Evolutionary conservation across 2,329 filamentous ascomycete species (phyloP), one percentile per base, ranked within the genome.

Genomic region (Ceratocystis cacaofunesta): DNA sequence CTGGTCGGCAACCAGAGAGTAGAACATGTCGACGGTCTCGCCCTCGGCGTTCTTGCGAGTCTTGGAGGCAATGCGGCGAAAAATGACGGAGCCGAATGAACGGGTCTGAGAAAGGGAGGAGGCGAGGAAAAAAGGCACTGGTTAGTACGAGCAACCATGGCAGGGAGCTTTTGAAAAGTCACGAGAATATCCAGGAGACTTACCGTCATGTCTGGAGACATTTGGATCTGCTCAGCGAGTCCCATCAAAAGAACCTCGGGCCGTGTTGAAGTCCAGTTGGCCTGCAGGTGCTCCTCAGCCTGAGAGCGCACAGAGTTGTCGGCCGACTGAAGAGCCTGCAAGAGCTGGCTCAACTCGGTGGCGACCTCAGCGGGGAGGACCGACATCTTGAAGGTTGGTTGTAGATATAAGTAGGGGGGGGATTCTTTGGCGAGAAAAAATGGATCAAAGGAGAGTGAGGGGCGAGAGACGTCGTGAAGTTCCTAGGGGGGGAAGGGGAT

Each of bases 201-300:
- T 81, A 94, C 90, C 67, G 83, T 80, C 70, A 84, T 79, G 72
- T 92, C 86, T 70, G 84, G 83, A n/a, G 88, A 85, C 69, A 82
- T 85, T 72, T 89, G 85, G 71, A 96, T 86, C 77, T 97, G 92
- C 78, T 97, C 94, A 50, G 88, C 92, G 71, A 99, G 79, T 69
- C 92, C 94, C 88, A 97, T 94, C 73, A 99, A 79, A 70, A 97
- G 80, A 71, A 95, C 82, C 72, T 96, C 92, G 44, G 94, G 92
- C 68, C 88, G 84, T 66, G 84, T 82, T 68, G 79, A 78, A 44
- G 91, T 88, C 94, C 94, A 99, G 80, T 91, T 92, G 76, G 85
- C 89, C 75, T 90, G 89, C 69, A 99, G 80, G 75, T 92, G 88
- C 69, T 95, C 90, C 76, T 99, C 94, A 63, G 92, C 92, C 75